phyloP scores from a whole-genome alignment of 1,284 basidiomycete genomes.

The Kalmanozyma brasiliensis region DNA sequence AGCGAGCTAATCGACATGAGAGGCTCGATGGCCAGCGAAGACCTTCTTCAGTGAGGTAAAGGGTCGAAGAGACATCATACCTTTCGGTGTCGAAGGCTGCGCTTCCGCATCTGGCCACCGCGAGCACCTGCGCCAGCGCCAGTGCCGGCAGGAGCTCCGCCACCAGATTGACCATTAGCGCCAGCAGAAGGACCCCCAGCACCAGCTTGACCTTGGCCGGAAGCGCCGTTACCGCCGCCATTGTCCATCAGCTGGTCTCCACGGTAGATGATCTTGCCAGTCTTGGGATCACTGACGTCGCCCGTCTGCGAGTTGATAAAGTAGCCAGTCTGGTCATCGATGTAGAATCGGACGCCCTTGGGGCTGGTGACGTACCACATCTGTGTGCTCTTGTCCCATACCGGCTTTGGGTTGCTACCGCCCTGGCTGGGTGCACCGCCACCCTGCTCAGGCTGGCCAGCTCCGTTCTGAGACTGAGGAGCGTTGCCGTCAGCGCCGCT shows the following conservation, averaged over 20 bases:
- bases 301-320: constrained; percentile 22
- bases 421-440: not conserved
- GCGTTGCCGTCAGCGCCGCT: not conserved
- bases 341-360: constrained; percentile 20
- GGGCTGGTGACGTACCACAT: constrained; percentile 1
- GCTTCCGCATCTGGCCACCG: constrained; percentile 22
- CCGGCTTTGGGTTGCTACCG: not conserved
- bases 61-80: constrained; percentile 22
- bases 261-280: constrained; percentile 19
- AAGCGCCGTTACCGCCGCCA: not conserved
- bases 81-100: constrained; percentile 28
- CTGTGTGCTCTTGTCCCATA: not conserved
- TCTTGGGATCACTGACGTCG: constrained; percentile 33
- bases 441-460: not conserved
- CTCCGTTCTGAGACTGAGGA: not conserved
- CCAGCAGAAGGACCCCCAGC: not conserved
- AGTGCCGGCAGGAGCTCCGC: not conserved
- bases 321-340: constrained; percentile 15
- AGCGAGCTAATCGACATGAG: constrained; percentile 1
- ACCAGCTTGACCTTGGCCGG: constrained; percentile 1
- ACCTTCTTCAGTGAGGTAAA: too few relatives aligned
- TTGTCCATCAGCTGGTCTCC: not conserved
- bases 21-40: too few relatives aligned
- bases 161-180: not conserved
- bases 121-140: constrained; percentile 1